Evolutionary conservation across 1,284 basidiomycete species (phyloP).

Genomic region (Hemileia vastatrix): DNA sequence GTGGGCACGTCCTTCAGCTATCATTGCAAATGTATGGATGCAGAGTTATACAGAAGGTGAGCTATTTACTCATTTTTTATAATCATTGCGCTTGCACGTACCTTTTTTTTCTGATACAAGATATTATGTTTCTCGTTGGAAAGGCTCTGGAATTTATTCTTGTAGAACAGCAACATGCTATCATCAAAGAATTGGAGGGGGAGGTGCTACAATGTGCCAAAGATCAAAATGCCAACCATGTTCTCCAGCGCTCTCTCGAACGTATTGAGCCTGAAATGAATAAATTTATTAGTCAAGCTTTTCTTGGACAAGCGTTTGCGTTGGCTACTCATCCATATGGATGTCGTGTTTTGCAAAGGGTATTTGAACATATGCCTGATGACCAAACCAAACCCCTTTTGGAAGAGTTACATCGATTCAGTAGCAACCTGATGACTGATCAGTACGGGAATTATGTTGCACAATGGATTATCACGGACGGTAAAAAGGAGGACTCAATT

Average conservation of each 20-base stretch:
- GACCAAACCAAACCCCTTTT: conserved; percentile 62
- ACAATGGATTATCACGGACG: conserved; percentile 86
- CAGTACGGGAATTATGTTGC: conserved; percentile 48
- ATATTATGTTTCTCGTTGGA: conserved; percentile 14
- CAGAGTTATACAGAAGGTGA: conserved; percentile 48
- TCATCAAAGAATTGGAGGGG: conserved; percentile 70
- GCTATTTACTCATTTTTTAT: background rate
- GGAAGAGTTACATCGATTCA: conserved; percentile 70
- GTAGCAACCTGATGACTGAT: conserved; percentile 53
- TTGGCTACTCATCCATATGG: conserved; percentile 86
- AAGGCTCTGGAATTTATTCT: conserved; percentile 75
- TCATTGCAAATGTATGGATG: conserved; percentile 95
- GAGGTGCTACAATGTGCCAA: conserved; percentile 79
- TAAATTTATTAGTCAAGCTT: conserved; percentile 60
- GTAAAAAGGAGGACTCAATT: conserved; percentile 59
- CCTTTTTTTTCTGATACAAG: conserved; percentile 29
- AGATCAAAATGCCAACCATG: conserved; percentile 92
- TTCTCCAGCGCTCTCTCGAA: conserved; percentile 76
- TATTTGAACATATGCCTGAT: conserved; percentile 68
- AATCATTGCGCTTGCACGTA: background rate
- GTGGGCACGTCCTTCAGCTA: conserved; percentile 65
- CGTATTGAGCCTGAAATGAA: conserved; percentile 67
- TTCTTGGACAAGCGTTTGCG: conserved; percentile 71
- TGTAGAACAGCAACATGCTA: conserved; percentile 62
- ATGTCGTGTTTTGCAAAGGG: conserved; percentile 87